These are phyloP conservation scores for Ambrosiella cleistominuta DNA, from an alignment of 2,329 filamentous ascomycete genomes.

Conservation along the genomic window DNA sequence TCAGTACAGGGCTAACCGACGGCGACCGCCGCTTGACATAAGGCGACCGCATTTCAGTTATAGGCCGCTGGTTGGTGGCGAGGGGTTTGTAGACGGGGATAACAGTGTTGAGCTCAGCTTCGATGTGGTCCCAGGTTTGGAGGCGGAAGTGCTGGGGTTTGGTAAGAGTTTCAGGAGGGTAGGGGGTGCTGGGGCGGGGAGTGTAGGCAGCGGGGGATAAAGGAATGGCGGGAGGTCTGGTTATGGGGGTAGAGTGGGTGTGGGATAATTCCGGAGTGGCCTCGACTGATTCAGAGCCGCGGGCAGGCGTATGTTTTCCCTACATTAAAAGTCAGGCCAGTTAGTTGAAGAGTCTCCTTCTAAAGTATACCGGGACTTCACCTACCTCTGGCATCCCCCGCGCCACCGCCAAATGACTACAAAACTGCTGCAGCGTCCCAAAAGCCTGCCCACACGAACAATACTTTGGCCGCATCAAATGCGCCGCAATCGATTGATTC, in stretches of 20 bases:
- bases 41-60: background rate
- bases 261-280: background rate
- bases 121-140: background rate
- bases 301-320: background rate
- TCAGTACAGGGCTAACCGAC: background rate
- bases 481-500: background rate
- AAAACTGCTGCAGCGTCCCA: slow-evolving; percentile 2
- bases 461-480: background rate
- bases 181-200: background rate
- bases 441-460: slow-evolving; percentile 4
- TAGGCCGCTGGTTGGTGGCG: background rate
- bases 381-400: slow-evolving; percentile 1
- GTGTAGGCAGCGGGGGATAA: background rate
- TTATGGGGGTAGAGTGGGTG: background rate
- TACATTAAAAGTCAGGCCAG: background rate
- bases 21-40: background rate
- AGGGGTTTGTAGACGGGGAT: background rate
- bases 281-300: background rate
- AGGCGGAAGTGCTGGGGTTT: background rate
- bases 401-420: slow-evolving; percentile 1
- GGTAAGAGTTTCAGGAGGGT: background rate
- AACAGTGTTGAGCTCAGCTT: background rate
- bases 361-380: background rate
- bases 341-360: background rate
- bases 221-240: background rate